Evolutionary conservation across 2,329 filamentous ascomycete species (phyloP).

Genomic region (Pyricularia grisea): DNA sequence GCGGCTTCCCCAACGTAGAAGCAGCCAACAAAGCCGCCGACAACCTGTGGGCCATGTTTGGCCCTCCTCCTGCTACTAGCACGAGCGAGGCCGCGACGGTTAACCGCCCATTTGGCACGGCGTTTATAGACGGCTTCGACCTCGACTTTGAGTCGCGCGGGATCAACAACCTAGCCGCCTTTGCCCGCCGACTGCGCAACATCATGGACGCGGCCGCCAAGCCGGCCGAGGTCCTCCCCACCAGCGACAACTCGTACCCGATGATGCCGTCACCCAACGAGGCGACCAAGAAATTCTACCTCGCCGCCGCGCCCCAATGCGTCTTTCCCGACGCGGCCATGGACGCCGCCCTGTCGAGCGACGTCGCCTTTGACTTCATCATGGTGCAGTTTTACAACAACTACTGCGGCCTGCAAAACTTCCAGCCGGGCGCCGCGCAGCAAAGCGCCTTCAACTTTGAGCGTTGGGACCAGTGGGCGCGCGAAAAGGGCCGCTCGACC

Average conservation of each 20-base stretch:
- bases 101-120: conserved; percentile 57
- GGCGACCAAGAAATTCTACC: conserved; percentile 42
- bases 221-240: conserved; percentile 19
- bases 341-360: conserved; percentile 39
- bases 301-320: conserved; percentile 61
- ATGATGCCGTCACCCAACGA: neutral
- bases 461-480: conserved; percentile 55
- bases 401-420: conserved; percentile 50
- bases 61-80: conserved; percentile 29
- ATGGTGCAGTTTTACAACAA: conserved; percentile 64
- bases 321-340: conserved; percentile 53
- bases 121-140: conserved; percentile 65
- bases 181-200: conserved; percentile 47
- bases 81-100: conserved; percentile 14
- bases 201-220: conserved; percentile 39
- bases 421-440: conserved; percentile 26
- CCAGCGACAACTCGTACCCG: neutral
- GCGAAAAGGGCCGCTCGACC: conserved; percentile 47
- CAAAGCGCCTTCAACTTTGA: conserved; percentile 52
- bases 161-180: conserved; percentile 49
- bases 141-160: conserved; percentile 59
- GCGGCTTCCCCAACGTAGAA: conserved; percentile 47
- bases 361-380: conserved; percentile 48
- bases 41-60: conserved; percentile 62
- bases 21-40: conserved; percentile 48